Evolutionary conservation across 306 rosid species (phyloP), one percentile per base, ranked within the genome.

Genomic region (Citrullus amarus): DNA sequence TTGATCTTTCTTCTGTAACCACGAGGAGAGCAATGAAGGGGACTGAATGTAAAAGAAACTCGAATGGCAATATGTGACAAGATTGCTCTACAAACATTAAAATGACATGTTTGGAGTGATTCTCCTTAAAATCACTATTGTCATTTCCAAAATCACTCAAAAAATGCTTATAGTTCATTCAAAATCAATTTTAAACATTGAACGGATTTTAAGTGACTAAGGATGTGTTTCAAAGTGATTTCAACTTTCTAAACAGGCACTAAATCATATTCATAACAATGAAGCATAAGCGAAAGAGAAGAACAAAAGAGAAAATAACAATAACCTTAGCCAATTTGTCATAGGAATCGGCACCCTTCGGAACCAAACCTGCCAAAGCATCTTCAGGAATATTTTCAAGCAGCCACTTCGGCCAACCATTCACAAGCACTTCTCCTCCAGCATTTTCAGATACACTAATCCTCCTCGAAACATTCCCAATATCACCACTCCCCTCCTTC

Each of bases 401-500:
- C 17, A 92, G 82, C 97, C 97, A 92, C 62, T 86, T 85, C 6
- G 96, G 93, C 96, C 93, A 92, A 41, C 88, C 92, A 18, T 67
- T 80, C 54, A 81, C 87, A 69, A 51, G 44, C 54, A 86, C 95
- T 74, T 82, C 84, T 38, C 81, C 88, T 69, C 85, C 91, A 81
- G 75, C 90, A 65, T 81, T 83, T 79, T 81, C 68, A 41, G 83
- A 70, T 25, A 3, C 68, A 60, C 67, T 25, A 9, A 20, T 44
- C 76, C 76, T 83, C 66, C 22, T 72, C 2, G 77, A 68, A 60
- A 32, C 81, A 50, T 82, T 86, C 30, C 20, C 79, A 53, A 28
- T 79, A 17, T 22, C 78, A 14, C 9, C 86, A 8, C 6, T 54
- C 82, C 11, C 79, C 59, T 30, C 75, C 63, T 50, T 78, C 81